A percentile compares a stretch with the other conserved stretches of the same genome.
Evolutionary conservation across 768 basidiomycete genomes (phyloP).

Genomic region (Trametes punicea): DNA sequence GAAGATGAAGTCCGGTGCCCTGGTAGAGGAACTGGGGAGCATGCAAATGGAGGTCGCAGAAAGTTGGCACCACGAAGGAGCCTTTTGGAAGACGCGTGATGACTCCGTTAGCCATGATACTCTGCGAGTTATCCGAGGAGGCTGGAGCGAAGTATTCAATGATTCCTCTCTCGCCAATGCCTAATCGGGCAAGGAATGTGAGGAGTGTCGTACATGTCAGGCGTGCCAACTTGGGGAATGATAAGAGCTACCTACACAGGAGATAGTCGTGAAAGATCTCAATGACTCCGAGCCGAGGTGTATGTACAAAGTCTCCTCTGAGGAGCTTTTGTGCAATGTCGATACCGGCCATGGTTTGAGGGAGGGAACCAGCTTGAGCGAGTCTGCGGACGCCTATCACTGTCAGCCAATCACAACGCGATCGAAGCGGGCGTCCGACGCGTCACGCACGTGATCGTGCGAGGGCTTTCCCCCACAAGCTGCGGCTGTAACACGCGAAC

Average conservation of each 20-base stretch:
- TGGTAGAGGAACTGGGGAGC: slow-evolving; percentile 89
- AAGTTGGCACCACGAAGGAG: slow-evolving; percentile 74
- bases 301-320: slow-evolving; percentile 57
- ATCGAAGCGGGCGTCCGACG: slow-evolving; percentile 1
- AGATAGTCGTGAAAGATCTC: slow-evolving; percentile 55
- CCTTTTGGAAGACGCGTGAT: slow-evolving; percentile 41
- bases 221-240: no score
- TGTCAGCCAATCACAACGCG: not conserved
- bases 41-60: slow-evolving; percentile 82
- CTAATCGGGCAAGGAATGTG: slow-evolving; percentile 22
- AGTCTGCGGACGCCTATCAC: not conserved
- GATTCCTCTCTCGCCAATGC: slow-evolving; percentile 39
- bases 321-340: slow-evolving; percentile 26
- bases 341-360: not conserved
- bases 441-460: slow-evolving; percentile 17
- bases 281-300: slow-evolving; percentile 49
- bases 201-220: no score
- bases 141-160: slow-evolving; percentile 49
- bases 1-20: slow-evolving; percentile 81
- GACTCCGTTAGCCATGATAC: slow-evolving; percentile 26
- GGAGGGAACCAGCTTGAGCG: no score
- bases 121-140: slow-evolving; percentile 34
- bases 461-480: slow-evolving; percentile 1
- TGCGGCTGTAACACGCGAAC: not conserved
- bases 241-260: slow-evolving; percentile 40